phyloP scores from a whole-genome alignment of 2,329 filamentous ascomycete genomes.

The Pseudogymnoascus sp. region DNA sequence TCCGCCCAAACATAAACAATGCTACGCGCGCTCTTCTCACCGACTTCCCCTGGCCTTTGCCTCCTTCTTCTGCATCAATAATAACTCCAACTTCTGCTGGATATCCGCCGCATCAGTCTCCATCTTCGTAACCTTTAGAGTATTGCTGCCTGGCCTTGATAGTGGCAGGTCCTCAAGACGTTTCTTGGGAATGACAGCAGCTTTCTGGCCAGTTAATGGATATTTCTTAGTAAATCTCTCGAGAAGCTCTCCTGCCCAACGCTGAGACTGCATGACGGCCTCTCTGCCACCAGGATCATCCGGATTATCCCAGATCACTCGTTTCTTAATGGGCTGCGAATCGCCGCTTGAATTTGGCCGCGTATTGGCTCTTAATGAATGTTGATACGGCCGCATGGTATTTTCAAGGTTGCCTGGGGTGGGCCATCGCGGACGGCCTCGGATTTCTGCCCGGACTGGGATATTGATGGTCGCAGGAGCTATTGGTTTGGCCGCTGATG shows the following conservation, averaged over 20 bases:
- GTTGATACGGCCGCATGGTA: background rate
- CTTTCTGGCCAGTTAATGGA: constrained; percentile 25
- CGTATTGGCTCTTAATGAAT: background rate
- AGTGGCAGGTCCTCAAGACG: background rate
- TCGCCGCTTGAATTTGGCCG: background rate
- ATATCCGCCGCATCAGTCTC: constrained; percentile 18
- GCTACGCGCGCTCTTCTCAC: background rate
- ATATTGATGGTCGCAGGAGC: background rate
- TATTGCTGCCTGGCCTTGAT: background rate
- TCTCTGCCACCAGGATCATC: background rate
- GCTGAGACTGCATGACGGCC: constrained; percentile 1
- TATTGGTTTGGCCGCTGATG: background rate
- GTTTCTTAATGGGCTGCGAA: background rate
- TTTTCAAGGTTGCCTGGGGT: background rate
- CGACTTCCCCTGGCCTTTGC: constrained; percentile 12
- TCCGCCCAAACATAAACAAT: background rate
- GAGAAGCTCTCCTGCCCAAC: constrained; percentile 7
- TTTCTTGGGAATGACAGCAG: constrained; percentile 12
- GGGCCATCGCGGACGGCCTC: background rate
- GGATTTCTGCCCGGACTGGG: background rate
- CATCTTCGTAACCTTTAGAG: background rate
- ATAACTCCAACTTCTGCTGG: constrained; percentile 23
- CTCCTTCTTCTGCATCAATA: constrained; percentile 23
- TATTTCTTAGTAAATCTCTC: constrained; percentile 21
- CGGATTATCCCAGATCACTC: constrained; percentile 6